Percentiles rank a stretch among this genome's conserved stretches.
Conservation (phyloP, 441 rosid genomes). For the Euphorbia neoarborescens region DNA sequence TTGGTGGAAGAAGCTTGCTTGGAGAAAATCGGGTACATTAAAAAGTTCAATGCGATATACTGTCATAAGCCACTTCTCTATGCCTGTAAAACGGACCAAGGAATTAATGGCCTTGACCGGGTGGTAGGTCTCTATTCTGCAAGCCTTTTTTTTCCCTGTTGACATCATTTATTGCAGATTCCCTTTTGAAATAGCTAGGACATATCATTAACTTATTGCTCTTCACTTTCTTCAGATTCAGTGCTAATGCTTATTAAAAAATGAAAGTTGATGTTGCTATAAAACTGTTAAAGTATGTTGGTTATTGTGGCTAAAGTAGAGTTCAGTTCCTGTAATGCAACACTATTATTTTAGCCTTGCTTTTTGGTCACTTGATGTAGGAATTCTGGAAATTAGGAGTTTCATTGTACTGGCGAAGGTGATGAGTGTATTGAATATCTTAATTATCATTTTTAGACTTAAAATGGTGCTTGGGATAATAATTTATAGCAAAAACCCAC, state of each 20-base stretch:
- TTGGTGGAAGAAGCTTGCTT: constrained; percentile 63
- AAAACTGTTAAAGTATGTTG: background rate
- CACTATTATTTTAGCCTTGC: no score
- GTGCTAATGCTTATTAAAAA: background rate
- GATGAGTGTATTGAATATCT: no score
- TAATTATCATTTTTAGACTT: no score
- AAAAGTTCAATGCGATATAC: constrained; percentile 33
- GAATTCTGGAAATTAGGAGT: no score
- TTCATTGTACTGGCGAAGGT: no score
- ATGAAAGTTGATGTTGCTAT: background rate
- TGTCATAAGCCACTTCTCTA: constrained; percentile 45
- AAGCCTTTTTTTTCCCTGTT: constrained; percentile 8
- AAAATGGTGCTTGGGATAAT: no score
- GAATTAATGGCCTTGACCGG: constrained; percentile 78
- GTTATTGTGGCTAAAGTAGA: background rate
- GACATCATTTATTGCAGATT: background rate
- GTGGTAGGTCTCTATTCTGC: constrained; percentile 51
- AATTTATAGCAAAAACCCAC: no score
- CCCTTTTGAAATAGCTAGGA: background rate
- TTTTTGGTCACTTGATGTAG: no score
- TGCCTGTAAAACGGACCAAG: constrained; percentile 77
- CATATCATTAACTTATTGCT: background rate
- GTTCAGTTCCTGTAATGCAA: no score
- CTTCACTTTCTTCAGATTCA: background rate
- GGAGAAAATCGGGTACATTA: constrained; percentile 30